Evolutionary conservation across 163 green algal genomes (phyloP).

Genomic region (Chlamydomonas reinhardtii): DNA sequence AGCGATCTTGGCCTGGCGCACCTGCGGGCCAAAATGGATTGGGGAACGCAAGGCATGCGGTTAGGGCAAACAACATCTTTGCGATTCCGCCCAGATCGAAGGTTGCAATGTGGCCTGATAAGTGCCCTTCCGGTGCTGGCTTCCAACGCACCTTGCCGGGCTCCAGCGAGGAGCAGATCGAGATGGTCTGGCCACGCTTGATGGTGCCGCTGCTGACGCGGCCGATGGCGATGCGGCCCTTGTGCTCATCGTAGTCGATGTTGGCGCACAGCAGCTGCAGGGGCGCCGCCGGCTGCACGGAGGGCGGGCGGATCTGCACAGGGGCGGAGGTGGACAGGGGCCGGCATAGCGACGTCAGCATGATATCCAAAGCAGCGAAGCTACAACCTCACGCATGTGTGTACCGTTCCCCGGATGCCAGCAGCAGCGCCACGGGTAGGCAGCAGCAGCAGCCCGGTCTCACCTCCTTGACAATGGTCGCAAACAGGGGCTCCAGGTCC

Average conservation of each 20-base stretch:
- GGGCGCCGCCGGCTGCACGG: constrained; percentile 70
- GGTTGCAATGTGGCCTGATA: too few species aligned
- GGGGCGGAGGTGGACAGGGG: too few species aligned
- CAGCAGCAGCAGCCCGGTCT: background rate
- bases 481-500: constrained; percentile 95
- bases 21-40: too few species aligned
- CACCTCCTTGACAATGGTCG: constrained; percentile 91
- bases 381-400: too few species aligned
- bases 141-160: constrained; percentile 38
- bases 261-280: constrained; percentile 97
- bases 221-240: constrained; percentile 97
- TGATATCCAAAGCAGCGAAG: too few species aligned
- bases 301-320: constrained; percentile 60
- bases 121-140: too few species aligned
- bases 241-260: constrained; percentile 98
- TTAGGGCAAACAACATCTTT: too few species aligned
- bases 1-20: constrained; percentile 74
- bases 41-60: too few species aligned
- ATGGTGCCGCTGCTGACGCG: constrained; percentile 89
- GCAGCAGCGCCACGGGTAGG: too few species aligned
- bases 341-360: too few species aligned
- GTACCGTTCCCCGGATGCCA: too few species aligned
- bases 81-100: too few species aligned
- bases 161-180: constrained; percentile 65
- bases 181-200: constrained; percentile 72